These are phyloP conservation scores for Dioscorea zingiberensis DNA, from an alignment of 106 monocot genomes.

Conservation along the genomic window DNA sequence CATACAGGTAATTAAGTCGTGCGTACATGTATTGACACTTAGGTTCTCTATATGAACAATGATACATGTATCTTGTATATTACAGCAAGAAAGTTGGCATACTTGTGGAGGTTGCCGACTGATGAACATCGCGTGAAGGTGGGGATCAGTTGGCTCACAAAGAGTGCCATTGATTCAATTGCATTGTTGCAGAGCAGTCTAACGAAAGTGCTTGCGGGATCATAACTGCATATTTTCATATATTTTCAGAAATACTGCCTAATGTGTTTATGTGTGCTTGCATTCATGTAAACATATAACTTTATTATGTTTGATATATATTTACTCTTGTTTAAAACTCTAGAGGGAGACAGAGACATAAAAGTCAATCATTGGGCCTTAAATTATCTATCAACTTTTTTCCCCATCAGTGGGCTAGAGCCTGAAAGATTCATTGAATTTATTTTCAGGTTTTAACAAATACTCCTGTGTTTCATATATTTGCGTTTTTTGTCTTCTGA, in stretches of 20 bases:
- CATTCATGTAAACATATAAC: too few species aligned
- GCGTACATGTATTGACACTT: not conserved
- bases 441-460: too few species aligned
- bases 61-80: conserved; percentile 2
- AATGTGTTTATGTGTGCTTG: not conserved
- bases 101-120: conserved; percentile 76
- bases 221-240: conserved; percentile 21
- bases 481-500: too few species aligned
- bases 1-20: conserved; percentile 48
- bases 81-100: conserved; percentile 83
- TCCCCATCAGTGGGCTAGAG: too few species aligned
- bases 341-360: too few species aligned
- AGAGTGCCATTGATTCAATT: conserved; percentile 65
- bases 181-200: conserved; percentile 55
- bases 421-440: too few species aligned
- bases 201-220: conserved; percentile 24
- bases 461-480: too few species aligned
- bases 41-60: not conserved
- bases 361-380: too few species aligned
- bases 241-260: too few species aligned
- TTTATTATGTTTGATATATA: too few species aligned
- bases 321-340: too few species aligned
- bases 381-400: too few species aligned
- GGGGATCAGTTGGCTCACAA: conserved; percentile 87
- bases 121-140: conserved; percentile 89